Conservation (phyloP, 164 flowering plant genomes). For the Liriodendron chinense region DNA sequence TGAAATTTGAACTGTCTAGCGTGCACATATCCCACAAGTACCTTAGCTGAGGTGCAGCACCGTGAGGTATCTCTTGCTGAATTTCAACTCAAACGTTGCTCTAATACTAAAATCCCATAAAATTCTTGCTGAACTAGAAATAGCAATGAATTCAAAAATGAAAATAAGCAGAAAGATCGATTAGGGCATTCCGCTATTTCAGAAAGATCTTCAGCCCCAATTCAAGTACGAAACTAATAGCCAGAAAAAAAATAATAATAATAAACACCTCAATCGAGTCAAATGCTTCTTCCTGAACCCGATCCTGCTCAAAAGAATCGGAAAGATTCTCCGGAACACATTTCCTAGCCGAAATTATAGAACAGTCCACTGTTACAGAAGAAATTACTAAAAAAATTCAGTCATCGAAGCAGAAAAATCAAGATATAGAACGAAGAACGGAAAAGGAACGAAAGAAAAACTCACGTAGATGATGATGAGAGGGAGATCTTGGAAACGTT, state of each 20-base stretch:
- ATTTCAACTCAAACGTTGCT: too few species aligned
- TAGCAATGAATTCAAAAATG: background rate
- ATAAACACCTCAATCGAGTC: background rate
- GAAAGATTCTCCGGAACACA: conserved; percentile 28
- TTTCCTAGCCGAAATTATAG: conserved; percentile 10
- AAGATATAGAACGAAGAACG: background rate
- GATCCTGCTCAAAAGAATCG: conserved; percentile 19
- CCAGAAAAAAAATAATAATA: background rate
- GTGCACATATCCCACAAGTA: too few species aligned
- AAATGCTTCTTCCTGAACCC: background rate
- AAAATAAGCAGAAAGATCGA: background rate
- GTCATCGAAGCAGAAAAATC: background rate
- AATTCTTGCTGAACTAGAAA: background rate
- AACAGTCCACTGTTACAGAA: conserved; percentile 9
- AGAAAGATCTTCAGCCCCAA: background rate
- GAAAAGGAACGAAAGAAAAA: background rate
- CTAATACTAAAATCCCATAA: background rate
- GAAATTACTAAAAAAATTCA: background rate
- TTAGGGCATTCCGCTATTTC: too few species aligned
- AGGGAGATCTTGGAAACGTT: background rate
- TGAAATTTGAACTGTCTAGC: too few species aligned
- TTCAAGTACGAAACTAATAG: background rate
- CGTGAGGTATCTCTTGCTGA: too few species aligned
- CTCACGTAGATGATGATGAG: background rate
- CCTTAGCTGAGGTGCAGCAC: too few species aligned